Evolutionary conservation across 805 yeast genomes (phyloP), one percentile per base, ranked within the genome.

Genomic region (Metschnikowia borealis): DNA sequence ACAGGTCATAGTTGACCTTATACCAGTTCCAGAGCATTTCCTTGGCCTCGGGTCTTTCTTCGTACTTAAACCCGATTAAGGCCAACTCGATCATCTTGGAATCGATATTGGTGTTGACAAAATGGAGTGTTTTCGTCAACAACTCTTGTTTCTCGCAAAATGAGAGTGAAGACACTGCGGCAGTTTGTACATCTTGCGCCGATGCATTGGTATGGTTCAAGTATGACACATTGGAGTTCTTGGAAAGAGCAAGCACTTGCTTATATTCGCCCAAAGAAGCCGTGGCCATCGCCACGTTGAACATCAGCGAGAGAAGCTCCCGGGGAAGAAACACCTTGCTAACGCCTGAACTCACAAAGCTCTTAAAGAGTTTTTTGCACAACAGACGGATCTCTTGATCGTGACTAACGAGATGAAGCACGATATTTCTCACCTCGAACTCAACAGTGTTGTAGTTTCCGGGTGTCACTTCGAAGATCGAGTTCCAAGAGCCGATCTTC

Each of bases 1-100:
- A 83, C 32, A 65, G 64, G 43, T 77, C 78, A 59, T 74, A 82
- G 57, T 83, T 73, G 47, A 75, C 60, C 39, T 57, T 66, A 63
- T 75, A 83, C 89, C 89, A 85, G 3, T 72, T 65, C 81, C 83
- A 83, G 8, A 82, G 55, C 39, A 62, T 55, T 6, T 67, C 59
- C 53, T 67, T 68, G 57, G 61, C 52, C 45, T 63, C 44, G 56
- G 52, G 46, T 54, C 63, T 48, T 58, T 62, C 44, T 64, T 74
- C 62, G 68, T 71, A 60, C 67, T 72, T 55, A 76, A 65, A 47
- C 11, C 89, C 89, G 35, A 82, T 60, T n/a, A 85, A 64, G 0
- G 80, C 82, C 46, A 79, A 58, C 56, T 83, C 89, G 39, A 83
- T 75, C 58, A 79, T 62, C 29, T 70, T 72, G 7, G 78, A 69